Evolutionary conservation across 2,329 filamentous ascomycete genomes (phyloP).

Genomic region (Metarhizium brunneum): DNA sequence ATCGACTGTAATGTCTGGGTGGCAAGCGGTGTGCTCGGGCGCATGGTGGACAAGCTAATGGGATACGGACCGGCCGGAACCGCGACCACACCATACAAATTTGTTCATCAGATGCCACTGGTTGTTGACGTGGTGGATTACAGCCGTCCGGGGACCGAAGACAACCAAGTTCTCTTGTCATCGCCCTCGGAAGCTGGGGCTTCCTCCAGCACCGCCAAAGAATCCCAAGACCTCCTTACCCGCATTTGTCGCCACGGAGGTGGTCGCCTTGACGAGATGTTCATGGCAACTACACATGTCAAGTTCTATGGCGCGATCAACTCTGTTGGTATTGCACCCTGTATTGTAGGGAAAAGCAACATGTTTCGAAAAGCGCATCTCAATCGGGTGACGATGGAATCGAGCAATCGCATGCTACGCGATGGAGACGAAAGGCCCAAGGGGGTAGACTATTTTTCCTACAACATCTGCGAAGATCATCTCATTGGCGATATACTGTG

Average conservation of each 20-base stretch:
- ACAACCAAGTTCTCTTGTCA: slow-evolving; percentile 22
- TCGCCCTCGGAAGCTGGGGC: slow-evolving; percentile 21
- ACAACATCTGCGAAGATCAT: slow-evolving; percentile 97
- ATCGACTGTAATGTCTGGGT: slow-evolving; percentile 97
- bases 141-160: slow-evolving; percentile 8
- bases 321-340: slow-evolving; percentile 80
- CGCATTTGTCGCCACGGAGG: slow-evolving; percentile 45
- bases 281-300: slow-evolving; percentile 85
- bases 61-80: slow-evolving; percentile 47
- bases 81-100: slow-evolving; percentile 62
- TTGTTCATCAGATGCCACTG: slow-evolving; percentile 88
- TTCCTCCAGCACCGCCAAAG: background rate
- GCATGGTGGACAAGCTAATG: slow-evolving; percentile 82
- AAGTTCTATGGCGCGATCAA: slow-evolving; percentile 99
- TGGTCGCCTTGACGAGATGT: slow-evolving; percentile 84
- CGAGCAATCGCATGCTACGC: slow-evolving; percentile 33
- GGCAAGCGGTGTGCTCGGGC: slow-evolving; percentile 63
- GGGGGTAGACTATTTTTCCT: slow-evolving; percentile 87
- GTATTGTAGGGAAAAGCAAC: slow-evolving; percentile 92
- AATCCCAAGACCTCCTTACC: slow-evolving; percentile 14
- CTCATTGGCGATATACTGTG: slow-evolving; percentile 88
- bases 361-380: slow-evolving; percentile 96
- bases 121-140: slow-evolving; percentile 61
- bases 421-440: slow-evolving; percentile 33
- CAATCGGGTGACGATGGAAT: slow-evolving; percentile 55